A percentile compares a stretch with the other conserved stretches of the same genome.
phyloP scores from a whole-genome alignment of 768 basidiomycete species.

The Suillus subalutaceus region DNA sequence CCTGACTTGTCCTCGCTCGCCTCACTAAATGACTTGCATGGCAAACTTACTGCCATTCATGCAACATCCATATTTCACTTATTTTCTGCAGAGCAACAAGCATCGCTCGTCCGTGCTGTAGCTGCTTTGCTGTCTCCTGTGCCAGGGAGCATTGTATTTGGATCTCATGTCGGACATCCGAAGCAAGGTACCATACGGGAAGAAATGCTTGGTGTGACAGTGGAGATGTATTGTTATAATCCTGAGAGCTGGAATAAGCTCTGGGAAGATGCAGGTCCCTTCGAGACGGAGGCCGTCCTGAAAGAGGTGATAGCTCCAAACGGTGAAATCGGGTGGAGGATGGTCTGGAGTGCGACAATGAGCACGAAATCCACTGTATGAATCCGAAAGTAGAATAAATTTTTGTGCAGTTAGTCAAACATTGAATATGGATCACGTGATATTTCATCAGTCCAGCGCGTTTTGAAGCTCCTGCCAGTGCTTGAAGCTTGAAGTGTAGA shows the following conservation, averaged over 20 bases:
- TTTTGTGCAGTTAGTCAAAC: neutral
- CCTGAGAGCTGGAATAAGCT: slow-evolving; percentile 31
- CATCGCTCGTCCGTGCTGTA: slow-evolving; percentile 17
- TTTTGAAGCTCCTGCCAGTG: neutral
- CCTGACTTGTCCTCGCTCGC: slow-evolving; percentile 35
- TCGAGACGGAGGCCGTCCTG: slow-evolving; percentile 34
- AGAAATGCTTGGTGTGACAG: slow-evolving; percentile 8
- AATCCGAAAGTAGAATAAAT: neutral
- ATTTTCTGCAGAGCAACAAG: slow-evolving; percentile 10
- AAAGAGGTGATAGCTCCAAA: slow-evolving; percentile 6
- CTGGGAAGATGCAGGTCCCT: slow-evolving; percentile 20
- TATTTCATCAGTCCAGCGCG: neutral
- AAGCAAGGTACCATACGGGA: slow-evolving; percentile 13
- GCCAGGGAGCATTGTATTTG: slow-evolving; percentile 35
- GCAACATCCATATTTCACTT: slow-evolving; percentile 50
- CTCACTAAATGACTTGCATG: slow-evolving; percentile 48
- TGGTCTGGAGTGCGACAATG: slow-evolving; percentile 27
- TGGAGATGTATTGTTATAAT: slow-evolving; percentile 27
- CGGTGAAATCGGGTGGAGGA: slow-evolving; percentile 4
- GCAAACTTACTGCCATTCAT: slow-evolving; percentile 52
- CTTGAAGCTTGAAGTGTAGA: neutral
- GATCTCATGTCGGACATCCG: slow-evolving; percentile 26
- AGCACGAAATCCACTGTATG: neutral
- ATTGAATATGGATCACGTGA: neutral
- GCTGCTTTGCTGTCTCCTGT: slow-evolving; percentile 30